These are phyloP conservation scores for Vaccinium myrtillus DNA, from an alignment of 148 eudicot species.

Conservation along the genomic window DNA sequence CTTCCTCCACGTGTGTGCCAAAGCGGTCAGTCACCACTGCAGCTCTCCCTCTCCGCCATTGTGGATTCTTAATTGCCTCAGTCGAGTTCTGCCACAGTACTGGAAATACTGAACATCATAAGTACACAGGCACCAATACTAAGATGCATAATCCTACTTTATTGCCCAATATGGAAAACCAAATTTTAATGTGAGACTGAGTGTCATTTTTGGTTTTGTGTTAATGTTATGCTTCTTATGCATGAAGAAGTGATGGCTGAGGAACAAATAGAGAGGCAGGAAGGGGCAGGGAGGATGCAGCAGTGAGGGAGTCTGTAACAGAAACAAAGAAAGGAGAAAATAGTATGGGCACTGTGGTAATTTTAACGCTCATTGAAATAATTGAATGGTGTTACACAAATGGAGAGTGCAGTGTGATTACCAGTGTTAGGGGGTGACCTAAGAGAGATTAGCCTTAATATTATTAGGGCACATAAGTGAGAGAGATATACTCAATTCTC, in stretches of 20 bases:
- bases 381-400: neutral
- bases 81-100: neutral
- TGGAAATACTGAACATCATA: neutral
- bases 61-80: neutral
- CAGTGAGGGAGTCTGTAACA: neutral
- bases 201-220: neutral
- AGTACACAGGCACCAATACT: neutral
- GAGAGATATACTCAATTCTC: neutral
- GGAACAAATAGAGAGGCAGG: neutral
- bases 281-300: neutral
- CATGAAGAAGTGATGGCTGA: neutral
- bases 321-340: neutral
- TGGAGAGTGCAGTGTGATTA: neutral
- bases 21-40: neutral
- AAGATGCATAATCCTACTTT: conserved; percentile 1
- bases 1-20: neutral
- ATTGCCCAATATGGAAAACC: neutral
- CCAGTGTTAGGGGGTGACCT: neutral
- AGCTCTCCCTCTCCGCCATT: neutral
- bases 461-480: neutral
- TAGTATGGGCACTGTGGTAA: neutral
- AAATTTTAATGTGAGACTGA: neutral
- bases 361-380: neutral
- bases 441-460: neutral
- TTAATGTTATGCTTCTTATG: neutral